Evolutionary conservation across 1,284 basidiomycete genomes (phyloP), one percentile per base, ranked within the genome.

Genomic region (Moesziomyces parantarcticus): DNA sequence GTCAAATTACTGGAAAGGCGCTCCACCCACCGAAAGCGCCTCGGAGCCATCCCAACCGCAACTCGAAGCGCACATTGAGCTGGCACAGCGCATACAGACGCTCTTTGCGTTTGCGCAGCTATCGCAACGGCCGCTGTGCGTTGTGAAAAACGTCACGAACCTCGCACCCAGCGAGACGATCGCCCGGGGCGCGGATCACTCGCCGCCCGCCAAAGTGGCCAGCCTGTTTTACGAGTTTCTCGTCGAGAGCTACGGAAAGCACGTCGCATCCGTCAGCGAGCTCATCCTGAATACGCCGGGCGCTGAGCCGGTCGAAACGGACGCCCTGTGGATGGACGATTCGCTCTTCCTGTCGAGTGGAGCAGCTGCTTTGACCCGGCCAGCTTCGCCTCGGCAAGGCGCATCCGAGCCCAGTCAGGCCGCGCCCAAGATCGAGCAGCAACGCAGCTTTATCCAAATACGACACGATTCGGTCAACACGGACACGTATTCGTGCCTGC

Each of bases 1-100:
- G 7, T 52, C 59, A 23, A 62, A 66, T 43, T 75, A 66, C 47
- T 75, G 71, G 71, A 75, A 63, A 44, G 66, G 66, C n/a, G 44
- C 56, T 0, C 3, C 55, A 3, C 66, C 71, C 5, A 56, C 67
- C 14, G 61, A 70, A 14, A 11, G 23, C 5, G 34, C 20, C 16
- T 50, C 45, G 8, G 48, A 49, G 6, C 1, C 49, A 16, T 14
- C 34, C 9, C 46, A 53, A 21, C 47, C 55, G 9, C 20, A 40
- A 11, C 22, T 66, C 18, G 61, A 66, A 21, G n/a, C 56, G 2
- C 50, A 56, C 16, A 46, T 65, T n/a, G 66, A 75, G 8, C 56
- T 75, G 10, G 22, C 53, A 1, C 66, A 61, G 36, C 58, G 71
- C 16, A 53, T 75, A 1, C 71, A 75, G 51, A 70, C 71, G 34